Conservation (phyloP, 345 rosid genomes). For the Cardamine resedifolia region DNA sequence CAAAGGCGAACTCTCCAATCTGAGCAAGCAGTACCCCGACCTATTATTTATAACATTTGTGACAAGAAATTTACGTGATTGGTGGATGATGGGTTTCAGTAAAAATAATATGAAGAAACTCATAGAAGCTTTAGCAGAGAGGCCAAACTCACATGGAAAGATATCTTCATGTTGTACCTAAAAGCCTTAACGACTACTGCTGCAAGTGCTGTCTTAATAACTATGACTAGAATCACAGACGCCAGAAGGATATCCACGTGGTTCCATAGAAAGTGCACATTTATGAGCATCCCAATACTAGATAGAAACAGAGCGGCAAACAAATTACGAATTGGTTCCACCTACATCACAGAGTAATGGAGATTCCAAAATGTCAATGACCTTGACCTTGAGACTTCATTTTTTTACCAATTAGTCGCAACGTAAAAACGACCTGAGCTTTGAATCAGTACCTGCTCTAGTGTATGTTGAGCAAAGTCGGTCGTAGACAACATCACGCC, state of each 20-base stretch:
- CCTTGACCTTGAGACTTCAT: not conserved
- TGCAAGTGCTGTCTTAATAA: constrained; percentile 84
- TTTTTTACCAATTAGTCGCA: not conserved
- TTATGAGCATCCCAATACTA: constrained; percentile 97
- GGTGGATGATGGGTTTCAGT: not conserved
- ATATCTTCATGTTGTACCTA: constrained; percentile 77
- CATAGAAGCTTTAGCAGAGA: constrained; percentile 19
- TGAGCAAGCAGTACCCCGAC: constrained; percentile 94
- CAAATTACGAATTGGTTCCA: constrained; percentile 96
- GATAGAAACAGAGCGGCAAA: constrained; percentile 97
- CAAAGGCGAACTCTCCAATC: constrained; percentile 98
- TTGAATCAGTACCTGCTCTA: constrained; percentile 73
- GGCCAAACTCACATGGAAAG: constrained; percentile 70
- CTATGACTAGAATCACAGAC: constrained; percentile 86
- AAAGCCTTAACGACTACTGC: constrained; percentile 69
- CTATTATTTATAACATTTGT: constrained; percentile 42
- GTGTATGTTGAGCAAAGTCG: constrained; percentile 89
- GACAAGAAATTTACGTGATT: not conserved
- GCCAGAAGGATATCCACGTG: constrained; percentile 97
- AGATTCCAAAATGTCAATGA: constrained; percentile 8
- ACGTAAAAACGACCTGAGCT: not conserved
- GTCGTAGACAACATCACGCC: constrained; percentile 99
- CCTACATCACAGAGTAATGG: constrained; percentile 46
- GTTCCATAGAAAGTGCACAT: constrained; percentile 97
- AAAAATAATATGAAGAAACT: not conserved